Evolutionary conservation across 768 basidiomycete genomes (phyloP).

Genomic region (Tephrocybe sp.): DNA sequence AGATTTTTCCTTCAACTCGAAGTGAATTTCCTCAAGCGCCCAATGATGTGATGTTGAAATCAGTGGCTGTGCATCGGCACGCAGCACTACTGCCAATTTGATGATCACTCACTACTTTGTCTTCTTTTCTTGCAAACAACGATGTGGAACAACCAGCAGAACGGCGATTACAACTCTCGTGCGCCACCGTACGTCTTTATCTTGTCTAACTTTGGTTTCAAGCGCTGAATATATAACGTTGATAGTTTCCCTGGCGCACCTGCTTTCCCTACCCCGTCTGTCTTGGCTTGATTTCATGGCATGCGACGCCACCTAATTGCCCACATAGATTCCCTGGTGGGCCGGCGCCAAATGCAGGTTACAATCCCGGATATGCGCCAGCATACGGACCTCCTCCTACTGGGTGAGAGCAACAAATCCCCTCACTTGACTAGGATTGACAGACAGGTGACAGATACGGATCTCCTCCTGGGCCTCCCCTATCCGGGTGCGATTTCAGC

Average conservation of each 20-base stretch:
- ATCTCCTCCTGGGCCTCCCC: slow-evolving; percentile 33
- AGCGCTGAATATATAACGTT: not conserved
- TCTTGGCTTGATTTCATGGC: not conserved
- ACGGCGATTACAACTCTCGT: slow-evolving; percentile 1
- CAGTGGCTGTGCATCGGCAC: slow-evolving; percentile 42
- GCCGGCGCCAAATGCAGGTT: slow-evolving; percentile 23
- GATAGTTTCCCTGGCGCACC: slow-evolving; percentile 19
- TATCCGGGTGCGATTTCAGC: slow-evolving; percentile 25
- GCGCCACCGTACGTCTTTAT: slow-evolving; percentile 14
- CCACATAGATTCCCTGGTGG: not conserved
- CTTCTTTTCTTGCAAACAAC: not conserved
- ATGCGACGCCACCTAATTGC: not conserved
- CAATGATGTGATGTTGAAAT: no score
- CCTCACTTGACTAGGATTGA: not conserved
- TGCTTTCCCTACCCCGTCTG: slow-evolving; percentile 14
- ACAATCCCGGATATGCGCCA: slow-evolving; percentile 42
- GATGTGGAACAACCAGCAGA: slow-evolving; percentile 23
- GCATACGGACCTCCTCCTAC: slow-evolving; percentile 26
- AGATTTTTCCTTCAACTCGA: no score
- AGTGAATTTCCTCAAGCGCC: no score
- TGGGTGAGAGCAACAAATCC: slow-evolving; percentile 10
- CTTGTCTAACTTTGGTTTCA: not conserved
- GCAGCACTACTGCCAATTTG: no score
- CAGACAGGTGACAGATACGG: slow-evolving; percentile 21
- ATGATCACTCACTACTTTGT: slow-evolving; percentile 1